phyloP scores from a whole-genome alignment of 306 rosid species.

The Cucurbita pepo region DNA sequence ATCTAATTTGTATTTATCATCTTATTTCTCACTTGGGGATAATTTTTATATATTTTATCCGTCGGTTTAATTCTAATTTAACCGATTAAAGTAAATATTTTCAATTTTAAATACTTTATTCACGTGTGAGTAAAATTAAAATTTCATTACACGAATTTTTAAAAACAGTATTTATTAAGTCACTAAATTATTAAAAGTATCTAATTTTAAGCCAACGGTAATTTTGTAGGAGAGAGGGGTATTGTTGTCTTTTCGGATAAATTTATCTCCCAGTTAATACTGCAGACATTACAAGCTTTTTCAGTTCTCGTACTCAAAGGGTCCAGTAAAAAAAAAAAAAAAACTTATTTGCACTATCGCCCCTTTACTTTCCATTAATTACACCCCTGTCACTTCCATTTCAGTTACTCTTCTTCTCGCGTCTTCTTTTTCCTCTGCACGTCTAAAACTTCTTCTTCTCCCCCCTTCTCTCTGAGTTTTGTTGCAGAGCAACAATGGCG shows the following conservation, averaged over 20 bases:
- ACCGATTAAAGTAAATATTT: too few species aligned
- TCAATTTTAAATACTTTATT: too few species aligned
- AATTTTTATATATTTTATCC: too few species aligned
- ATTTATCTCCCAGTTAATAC: background rate
- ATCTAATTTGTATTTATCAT: too few species aligned
- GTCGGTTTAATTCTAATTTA: too few species aligned
- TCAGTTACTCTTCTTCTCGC: too few species aligned
- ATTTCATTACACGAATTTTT: too few species aligned
- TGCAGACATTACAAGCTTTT: constrained; percentile 1
- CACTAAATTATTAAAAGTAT: too few species aligned
- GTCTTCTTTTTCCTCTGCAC: background rate
- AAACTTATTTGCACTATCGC: background rate
- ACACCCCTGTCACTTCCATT: background rate
- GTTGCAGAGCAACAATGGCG: constrained; percentile 38
- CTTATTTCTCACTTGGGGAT: too few species aligned
- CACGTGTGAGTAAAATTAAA: too few species aligned
- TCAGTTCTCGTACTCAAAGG: background rate
- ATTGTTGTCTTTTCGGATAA: background rate
- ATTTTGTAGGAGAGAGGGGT: background rate
- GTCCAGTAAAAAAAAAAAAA: background rate
- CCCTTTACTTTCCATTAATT: background rate
- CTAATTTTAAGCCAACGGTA: background rate
- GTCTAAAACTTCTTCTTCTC: constrained; percentile 1
- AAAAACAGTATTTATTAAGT: too few species aligned
- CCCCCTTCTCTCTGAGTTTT: background rate